Percentiles rank a stretch among this genome's conserved stretches.
phyloP scores from a whole-genome alignment of 1,284 basidiomycete species.

The Heterobasidion parviporum region DNA sequence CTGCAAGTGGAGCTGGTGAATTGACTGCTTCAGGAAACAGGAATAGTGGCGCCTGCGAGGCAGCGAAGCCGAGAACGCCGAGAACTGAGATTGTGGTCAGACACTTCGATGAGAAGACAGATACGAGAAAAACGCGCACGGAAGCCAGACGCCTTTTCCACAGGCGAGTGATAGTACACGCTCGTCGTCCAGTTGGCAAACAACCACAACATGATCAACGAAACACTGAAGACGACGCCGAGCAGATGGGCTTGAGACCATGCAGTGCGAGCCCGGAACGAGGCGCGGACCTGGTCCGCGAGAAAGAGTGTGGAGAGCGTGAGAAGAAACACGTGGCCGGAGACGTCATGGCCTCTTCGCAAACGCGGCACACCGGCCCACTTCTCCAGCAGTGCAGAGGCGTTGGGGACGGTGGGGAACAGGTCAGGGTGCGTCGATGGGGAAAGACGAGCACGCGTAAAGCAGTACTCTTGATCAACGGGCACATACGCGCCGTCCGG shows the following conservation, averaged over 20 bases:
- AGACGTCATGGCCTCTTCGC: constrained; percentile 86
- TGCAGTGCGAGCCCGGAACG: constrained; percentile 22
- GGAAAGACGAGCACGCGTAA: constrained; percentile 40
- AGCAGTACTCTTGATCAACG: constrained; percentile 58
- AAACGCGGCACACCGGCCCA: constrained; percentile 49
- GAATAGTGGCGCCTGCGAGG: constrained; percentile 26
- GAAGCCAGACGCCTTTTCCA: constrained; percentile 83
- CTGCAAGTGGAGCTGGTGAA: not conserved
- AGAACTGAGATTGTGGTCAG: constrained; percentile 23
- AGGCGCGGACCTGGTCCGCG: constrained; percentile 60
- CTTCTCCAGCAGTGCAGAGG: constrained; percentile 17
- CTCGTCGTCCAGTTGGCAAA: constrained; percentile 77
- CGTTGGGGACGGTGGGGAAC: constrained; percentile 36
- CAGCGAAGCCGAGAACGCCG: constrained; percentile 29
- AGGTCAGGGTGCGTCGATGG: constrained; percentile 56
- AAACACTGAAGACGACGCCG: constrained; percentile 35
- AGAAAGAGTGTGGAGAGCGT: constrained; percentile 80
- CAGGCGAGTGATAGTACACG: constrained; percentile 85
- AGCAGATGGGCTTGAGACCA: constrained; percentile 9
- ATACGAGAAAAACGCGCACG: constrained; percentile 37
- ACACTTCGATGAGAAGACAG: not conserved
- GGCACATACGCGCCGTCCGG: constrained; percentile 36
- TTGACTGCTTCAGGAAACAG: not conserved
- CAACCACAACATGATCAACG: constrained; percentile 62
- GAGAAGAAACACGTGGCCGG: constrained; percentile 90